These are phyloP conservation scores for Mortierella sp. DNA, from an alignment of 371 early-diverging fungal genomes.

Conservation along the genomic window DNA sequence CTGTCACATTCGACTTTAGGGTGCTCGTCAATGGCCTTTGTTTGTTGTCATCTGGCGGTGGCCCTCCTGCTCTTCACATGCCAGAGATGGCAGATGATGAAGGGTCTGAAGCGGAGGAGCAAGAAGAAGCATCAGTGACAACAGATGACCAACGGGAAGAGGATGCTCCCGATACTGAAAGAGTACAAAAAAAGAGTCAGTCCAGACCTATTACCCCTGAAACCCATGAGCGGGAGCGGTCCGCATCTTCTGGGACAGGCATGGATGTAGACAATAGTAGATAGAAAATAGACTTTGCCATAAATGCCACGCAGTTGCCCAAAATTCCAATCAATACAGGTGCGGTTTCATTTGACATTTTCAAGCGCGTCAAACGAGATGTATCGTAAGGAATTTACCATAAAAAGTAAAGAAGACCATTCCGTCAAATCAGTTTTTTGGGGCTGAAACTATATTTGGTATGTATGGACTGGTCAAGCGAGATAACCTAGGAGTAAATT, in stretches of 20 bases:
- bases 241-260: neutral
- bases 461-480: neutral
- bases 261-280: neutral
- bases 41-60: conserved; percentile 36
- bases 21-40: conserved; percentile 41
- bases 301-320: neutral
- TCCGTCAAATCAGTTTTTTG: neutral
- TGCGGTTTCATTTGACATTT: neutral
- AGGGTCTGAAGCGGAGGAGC: conserved; percentile 24
- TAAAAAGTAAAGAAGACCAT: neutral
- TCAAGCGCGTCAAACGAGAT: neutral
- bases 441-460: neutral
- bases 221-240: neutral
- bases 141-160: neutral
- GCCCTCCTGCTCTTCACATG: conserved; percentile 54
- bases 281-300: neutral
- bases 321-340: neutral
- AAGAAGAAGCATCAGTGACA: neutral
- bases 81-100: conserved; percentile 48
- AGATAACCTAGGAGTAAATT: neutral
- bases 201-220: neutral
- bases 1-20: conserved; percentile 33
- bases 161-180: neutral
- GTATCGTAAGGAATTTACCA: neutral
- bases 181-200: neutral